Conservation (phyloP, 768 basidiomycete genomes). For the Suillus clintonianus region DNA sequence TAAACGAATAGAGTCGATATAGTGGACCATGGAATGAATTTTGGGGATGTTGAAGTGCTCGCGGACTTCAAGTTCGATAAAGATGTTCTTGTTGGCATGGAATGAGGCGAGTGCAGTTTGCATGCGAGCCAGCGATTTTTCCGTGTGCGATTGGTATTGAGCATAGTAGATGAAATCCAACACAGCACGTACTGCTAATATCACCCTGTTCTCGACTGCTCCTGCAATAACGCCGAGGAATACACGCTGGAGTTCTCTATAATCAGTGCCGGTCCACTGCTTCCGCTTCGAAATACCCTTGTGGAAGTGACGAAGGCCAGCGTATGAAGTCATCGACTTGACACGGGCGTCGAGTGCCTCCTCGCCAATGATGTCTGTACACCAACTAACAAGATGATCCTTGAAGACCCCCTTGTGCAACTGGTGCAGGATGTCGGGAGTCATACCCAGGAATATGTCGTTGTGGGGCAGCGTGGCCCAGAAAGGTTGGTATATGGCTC, state of each 20-base stretch:
- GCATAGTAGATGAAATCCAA: slow-evolving; percentile 25
- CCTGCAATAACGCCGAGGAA: slow-evolving; percentile 30
- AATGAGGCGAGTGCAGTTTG: slow-evolving; percentile 8
- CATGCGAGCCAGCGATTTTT: slow-evolving; percentile 1
- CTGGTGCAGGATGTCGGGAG: slow-evolving; percentile 46
- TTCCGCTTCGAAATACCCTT: too few species aligned
- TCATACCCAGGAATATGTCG: slow-evolving; percentile 40
- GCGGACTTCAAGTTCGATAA: slow-evolving; percentile 17
- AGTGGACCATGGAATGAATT: slow-evolving; percentile 21
- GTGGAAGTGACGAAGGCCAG: too few species aligned
- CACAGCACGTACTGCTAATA: slow-evolving; percentile 20
- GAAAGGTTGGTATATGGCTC: slow-evolving; percentile 31
- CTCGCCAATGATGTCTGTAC: slow-evolving; percentile 10
- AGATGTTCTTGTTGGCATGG: slow-evolving; percentile 23
- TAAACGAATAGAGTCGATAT: slow-evolving; percentile 11
- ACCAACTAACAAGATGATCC: slow-evolving; percentile 27
- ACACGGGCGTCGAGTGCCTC: slow-evolving; percentile 41
- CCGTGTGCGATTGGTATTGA: slow-evolving; percentile 8
- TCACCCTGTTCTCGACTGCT: slow-evolving; percentile 16
- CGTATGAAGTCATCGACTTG: slow-evolving; percentile 28
- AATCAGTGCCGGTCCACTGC: slow-evolving; percentile 35
- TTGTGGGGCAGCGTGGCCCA: slow-evolving; percentile 40
- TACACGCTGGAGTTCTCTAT: slow-evolving; percentile 28
- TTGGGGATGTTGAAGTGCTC: slow-evolving; percentile 28
- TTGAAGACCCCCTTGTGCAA: slow-evolving; percentile 49